phyloP scores from a whole-genome alignment of 2,329 filamentous ascomycete genomes.

The Aspergillus nomiae region DNA sequence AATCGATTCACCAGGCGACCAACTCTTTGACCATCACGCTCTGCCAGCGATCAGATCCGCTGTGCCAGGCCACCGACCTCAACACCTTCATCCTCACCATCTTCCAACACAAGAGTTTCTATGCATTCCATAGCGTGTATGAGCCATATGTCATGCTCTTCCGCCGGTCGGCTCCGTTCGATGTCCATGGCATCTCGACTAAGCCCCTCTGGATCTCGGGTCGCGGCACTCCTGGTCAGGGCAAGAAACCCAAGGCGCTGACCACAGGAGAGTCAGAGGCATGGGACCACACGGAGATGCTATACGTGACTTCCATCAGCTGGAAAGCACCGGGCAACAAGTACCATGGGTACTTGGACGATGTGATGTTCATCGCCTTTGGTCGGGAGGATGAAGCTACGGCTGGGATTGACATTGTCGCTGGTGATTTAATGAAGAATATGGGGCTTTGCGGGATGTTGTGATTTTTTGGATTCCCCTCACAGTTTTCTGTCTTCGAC shows the following conservation, averaged over 20 bases:
- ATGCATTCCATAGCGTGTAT: constrained; percentile 54
- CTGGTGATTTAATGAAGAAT: constrained; percentile 51
- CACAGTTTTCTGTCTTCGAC: not conserved
- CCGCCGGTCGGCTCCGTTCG: constrained; percentile 51
- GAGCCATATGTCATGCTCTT: constrained; percentile 61
- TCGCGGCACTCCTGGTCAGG: constrained; percentile 32
- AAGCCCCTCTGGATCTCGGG: constrained; percentile 61
- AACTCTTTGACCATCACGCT: constrained; percentile 61
- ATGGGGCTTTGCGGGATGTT: constrained; percentile 29
- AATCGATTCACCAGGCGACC: constrained; percentile 61
- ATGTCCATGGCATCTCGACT: constrained; percentile 52
- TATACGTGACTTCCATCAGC: constrained; percentile 60
- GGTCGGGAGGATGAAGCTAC: constrained; percentile 57
- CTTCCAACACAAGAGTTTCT: constrained; percentile 58
- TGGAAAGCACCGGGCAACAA: constrained; percentile 53
- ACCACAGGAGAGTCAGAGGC: not conserved
- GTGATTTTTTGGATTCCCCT: not conserved
- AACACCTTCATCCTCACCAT: constrained; percentile 61
- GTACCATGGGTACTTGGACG: constrained; percentile 61
- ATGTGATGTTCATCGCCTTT: constrained; percentile 58
- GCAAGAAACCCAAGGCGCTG: constrained; percentile 23
- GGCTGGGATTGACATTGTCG: constrained; percentile 55
- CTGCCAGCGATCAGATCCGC: constrained; percentile 51
- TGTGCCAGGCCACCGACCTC: constrained; percentile 43
- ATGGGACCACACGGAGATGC: constrained; percentile 52